Percentiles rank a stretch among this genome's conserved stretches.
Evolutionary conservation across 1,139 yeast genomes (phyloP).

Genomic region (Yamadazyma membranifaciens): DNA sequence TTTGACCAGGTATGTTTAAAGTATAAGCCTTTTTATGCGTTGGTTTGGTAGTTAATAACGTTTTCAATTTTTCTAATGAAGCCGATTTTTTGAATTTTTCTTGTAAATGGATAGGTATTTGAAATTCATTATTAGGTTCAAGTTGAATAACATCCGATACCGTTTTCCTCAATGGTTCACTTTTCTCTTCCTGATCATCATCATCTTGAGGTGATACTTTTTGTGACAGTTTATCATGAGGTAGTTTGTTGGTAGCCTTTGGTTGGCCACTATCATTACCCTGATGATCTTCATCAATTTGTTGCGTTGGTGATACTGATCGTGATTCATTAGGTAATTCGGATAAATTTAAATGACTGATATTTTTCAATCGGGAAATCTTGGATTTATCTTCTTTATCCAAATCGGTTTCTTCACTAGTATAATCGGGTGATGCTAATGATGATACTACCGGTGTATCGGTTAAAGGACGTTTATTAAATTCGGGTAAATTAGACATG

Average conservation of each 20-base stretch:
- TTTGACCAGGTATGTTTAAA: conserved; percentile 89
- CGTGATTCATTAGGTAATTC: conserved; percentile 22
- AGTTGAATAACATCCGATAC: conserved; percentile 6
- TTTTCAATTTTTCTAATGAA: conserved; percentile 40
- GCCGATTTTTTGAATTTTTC: conserved; percentile 41
- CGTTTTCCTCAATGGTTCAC: conserved; percentile 8
- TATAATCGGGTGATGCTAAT: conserved; percentile 50
- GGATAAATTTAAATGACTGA: conserved; percentile 42
- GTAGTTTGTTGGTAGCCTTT: neutral
- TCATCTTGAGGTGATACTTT: neutral
- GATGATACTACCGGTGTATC: conserved; percentile 69
- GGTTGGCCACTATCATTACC: neutral
- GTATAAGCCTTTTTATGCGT: conserved; percentile 64
- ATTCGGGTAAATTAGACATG: conserved; percentile 46
- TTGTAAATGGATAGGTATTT: conserved; percentile 32
- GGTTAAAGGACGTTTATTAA: conserved; percentile 66
- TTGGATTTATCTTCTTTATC: conserved; percentile 18
- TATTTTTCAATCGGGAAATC: conserved; percentile 30
- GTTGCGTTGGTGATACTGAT: conserved; percentile 13
- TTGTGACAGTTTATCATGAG: neutral
- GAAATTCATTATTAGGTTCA: conserved; percentile 14
- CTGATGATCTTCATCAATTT: neutral
- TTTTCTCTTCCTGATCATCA: neutral
- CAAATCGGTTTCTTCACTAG: conserved; percentile 14
- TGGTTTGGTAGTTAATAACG: conserved; percentile 37